phyloP scores from a whole-genome alignment of 2,329 filamentous ascomycete genomes.

The Cadophora sp. region DNA sequence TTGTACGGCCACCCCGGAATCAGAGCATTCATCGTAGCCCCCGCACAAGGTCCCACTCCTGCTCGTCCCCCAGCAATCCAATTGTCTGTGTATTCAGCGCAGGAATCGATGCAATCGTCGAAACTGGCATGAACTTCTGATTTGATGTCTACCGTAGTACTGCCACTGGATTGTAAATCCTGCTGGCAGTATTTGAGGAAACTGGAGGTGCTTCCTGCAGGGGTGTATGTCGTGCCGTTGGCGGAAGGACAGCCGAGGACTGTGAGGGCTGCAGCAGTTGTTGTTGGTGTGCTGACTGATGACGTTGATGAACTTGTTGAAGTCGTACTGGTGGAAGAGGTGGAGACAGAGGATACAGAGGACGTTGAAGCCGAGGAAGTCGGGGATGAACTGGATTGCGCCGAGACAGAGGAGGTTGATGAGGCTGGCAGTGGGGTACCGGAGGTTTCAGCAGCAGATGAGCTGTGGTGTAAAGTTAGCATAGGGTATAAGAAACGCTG shows the following conservation, averaged over 20 bases:
- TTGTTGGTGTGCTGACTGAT: not conserved
- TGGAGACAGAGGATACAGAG: not conserved
- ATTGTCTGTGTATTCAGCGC: not conserved
- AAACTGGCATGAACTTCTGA: not conserved
- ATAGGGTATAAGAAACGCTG: not conserved
- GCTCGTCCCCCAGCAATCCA: not conserved
- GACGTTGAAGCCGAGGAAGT: not conserved
- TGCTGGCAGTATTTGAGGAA: not conserved
- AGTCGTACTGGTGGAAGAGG: not conserved
- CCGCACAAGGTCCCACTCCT: not conserved
- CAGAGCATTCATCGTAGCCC: not conserved
- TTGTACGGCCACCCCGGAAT: not conserved
- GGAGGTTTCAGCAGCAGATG: not conserved
- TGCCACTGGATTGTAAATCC: not conserved
- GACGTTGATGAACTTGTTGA: not conserved
- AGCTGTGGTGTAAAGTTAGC: not conserved
- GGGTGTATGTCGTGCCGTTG: constrained; percentile 3
- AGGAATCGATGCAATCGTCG: not conserved
- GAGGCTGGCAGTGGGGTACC: not conserved
- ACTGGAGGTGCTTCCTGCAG: not conserved
- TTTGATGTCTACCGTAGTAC: not conserved
- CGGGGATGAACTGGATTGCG: too few relatives aligned
- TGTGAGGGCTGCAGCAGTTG: constrained; percentile 2
- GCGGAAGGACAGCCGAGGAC: constrained; percentile 5
- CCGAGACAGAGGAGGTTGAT: too few relatives aligned